Evolutionary conservation across 2,329 filamentous ascomycete species (phyloP).

Genomic region (Aureobasidium sp.): DNA sequence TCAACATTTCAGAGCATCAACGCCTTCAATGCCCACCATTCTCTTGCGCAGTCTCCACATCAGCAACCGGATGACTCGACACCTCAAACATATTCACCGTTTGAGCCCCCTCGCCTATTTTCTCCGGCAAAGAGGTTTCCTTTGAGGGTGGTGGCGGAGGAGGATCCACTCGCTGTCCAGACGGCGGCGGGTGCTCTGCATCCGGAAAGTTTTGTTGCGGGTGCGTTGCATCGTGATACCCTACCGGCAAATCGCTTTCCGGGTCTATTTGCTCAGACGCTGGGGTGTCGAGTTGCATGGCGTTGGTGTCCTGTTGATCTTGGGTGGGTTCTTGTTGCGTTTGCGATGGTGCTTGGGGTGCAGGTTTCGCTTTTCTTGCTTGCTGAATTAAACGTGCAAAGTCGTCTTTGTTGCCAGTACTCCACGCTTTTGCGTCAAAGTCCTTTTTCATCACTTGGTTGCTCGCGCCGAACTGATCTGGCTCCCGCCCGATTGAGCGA

Average conservation of each 20-base stretch:
- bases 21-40: neutral
- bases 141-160: slow-evolving; percentile 1
- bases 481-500: slow-evolving; percentile 59
- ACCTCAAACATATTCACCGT: slow-evolving; percentile 39
- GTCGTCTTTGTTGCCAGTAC: slow-evolving; percentile 61
- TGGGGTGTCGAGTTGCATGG: neutral
- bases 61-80: slow-evolving; percentile 35
- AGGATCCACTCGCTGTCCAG: slow-evolving; percentile 17
- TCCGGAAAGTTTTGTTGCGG: slow-evolving; percentile 1
- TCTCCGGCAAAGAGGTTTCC: slow-evolving; percentile 21
- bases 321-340: neutral
- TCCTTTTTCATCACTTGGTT: slow-evolving; percentile 70
- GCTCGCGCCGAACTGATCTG: slow-evolving; percentile 33
- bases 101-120: slow-evolving; percentile 22
- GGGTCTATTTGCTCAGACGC: neutral
- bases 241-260: slow-evolving; percentile 21
- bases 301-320: neutral
- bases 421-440: slow-evolving; percentile 76
- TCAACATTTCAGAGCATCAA: neutral
- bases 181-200: neutral
- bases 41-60: slow-evolving; percentile 27
- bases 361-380: slow-evolving; percentile 50
- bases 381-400: slow-evolving; percentile 75
- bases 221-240: neutral
- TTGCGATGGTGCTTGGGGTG: slow-evolving; percentile 21